Conservation (phyloP, 169 alveolate species). For the Perkinsus olseni region DNA sequence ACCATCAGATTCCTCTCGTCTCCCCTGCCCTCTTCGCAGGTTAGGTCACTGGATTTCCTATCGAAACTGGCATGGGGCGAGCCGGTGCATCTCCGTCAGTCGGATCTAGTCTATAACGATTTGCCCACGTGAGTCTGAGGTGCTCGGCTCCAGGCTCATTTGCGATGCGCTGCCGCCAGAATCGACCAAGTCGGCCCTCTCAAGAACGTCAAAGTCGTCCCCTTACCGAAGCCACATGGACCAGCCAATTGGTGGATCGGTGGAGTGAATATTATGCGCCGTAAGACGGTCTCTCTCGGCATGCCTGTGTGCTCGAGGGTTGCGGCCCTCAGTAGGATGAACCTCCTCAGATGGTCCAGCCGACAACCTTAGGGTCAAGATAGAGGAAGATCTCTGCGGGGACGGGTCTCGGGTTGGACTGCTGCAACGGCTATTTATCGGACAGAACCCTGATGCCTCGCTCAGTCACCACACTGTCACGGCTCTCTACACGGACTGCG, state of each 20-base stretch:
- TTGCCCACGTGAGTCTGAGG: background rate
- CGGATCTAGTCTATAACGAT: background rate
- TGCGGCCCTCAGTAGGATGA: too few species aligned
- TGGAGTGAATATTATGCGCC: background rate
- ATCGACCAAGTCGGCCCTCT: background rate
- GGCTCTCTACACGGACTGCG: too few species aligned
- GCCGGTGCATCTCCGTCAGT: background rate
- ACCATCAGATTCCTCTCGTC: too few species aligned
- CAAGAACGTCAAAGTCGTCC: background rate
- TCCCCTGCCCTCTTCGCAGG: background rate
- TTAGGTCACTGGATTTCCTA: background rate
- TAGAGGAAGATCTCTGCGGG: background rate
- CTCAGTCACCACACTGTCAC: too few species aligned
- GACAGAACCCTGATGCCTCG: too few species aligned
- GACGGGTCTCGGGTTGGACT: background rate
- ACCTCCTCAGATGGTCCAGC: background rate
- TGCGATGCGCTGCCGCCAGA: background rate
- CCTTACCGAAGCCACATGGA: background rate
- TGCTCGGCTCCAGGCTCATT: background rate
- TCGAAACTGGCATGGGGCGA: background rate
- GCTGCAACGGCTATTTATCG: too few species aligned
- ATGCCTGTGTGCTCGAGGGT: too few species aligned
- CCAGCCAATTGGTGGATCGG: background rate
- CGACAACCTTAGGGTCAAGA: background rate
- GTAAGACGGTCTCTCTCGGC: too few species aligned